Base-by-base conservation (phyloP, 1,284 basidiomycete species). In the Ganoderma sinense region DNA sequence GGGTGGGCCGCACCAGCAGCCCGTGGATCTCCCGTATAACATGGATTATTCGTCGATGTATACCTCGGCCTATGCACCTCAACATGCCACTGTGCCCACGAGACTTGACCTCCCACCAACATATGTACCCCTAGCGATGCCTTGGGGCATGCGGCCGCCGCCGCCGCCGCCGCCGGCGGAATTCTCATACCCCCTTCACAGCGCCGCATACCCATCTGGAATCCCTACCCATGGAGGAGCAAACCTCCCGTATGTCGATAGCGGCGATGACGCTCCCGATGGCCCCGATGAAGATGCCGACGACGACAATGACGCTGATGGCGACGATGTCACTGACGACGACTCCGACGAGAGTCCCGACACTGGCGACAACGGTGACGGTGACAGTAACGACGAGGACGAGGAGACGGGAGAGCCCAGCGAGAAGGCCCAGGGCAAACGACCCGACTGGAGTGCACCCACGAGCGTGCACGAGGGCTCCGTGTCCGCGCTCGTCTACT, bases 401-500 rank as follows among this genome's bases (percentile, higher is more conserved):
- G 39, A 31, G 8, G 39, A 63, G 26, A 61, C n/a, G 60, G 26
- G 61, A 66, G 39, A 62, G 23, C 31, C 43, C 11, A 55, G 61
- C 41, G 51, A 31, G 39, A 36, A 62, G 39, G 39, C 58, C 3
- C 39, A 29, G 18, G 51, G 23, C 16, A 36, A 48, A 20, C 61
- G 36, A 2, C 62, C 43, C 20, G 31, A 45, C 10, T 61, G 36
- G 14, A 26, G 20, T 45, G 53, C 56, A 5, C 33, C n/a, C 8
- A 53, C 48, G 18, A 62, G 51, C 26, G 40, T 29, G 8, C 69
- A 70, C 64, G 65, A 66, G 0, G 56, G 64, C 10, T 65, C 66
- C 18, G 67, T 74, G 39, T 68, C 67, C 31, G 56, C 76, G 20
- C 66, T 76, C 16, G 71, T 70, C 6, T 76, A 72, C 61, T 74